phyloP scores from a whole-genome alignment of 1,284 basidiomycete genomes.

The Heterobasidion annosum region DNA sequence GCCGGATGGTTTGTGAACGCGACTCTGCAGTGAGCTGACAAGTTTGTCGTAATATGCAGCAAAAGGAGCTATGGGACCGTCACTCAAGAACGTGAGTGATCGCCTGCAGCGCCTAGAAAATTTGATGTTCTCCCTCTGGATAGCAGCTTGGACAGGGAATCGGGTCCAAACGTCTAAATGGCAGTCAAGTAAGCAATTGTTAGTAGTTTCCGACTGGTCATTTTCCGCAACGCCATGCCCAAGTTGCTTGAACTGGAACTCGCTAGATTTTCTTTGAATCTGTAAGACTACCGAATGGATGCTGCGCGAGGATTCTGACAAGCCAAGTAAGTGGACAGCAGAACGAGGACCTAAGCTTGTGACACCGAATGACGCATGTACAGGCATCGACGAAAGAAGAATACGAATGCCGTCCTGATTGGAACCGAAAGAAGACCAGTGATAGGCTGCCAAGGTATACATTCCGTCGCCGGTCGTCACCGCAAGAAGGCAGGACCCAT shows the following conservation, averaged over 20 bases:
- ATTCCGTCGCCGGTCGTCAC: too few species aligned
- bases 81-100: conserved; percentile 36
- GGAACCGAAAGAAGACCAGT: background rate
- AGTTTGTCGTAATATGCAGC: conserved; percentile 25
- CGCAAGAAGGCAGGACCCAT: background rate
- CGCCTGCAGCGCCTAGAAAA: conserved; percentile 22
- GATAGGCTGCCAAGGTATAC: background rate
- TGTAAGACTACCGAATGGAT: conserved; percentile 34
- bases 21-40: too few species aligned
- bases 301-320: conserved; percentile 21
- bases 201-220: conserved; percentile 5
- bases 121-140: conserved; percentile 36
- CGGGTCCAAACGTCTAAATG: conserved; percentile 55
- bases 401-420: background rate
- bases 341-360: conserved; percentile 14
- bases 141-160: conserved; percentile 49
- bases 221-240: too few species aligned
- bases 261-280: conserved; percentile 44
- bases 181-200: conserved; percentile 49
- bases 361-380: background rate
- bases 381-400: background rate
- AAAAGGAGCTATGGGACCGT: conserved; percentile 24
- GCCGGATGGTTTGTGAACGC: too few species aligned
- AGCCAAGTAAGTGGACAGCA: conserved; percentile 31
- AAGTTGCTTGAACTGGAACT: conserved; percentile 42